Evolutionary conservation across 805 yeast species (phyloP).

Genomic region (Kregervanrija pseudodelftensis): DNA sequence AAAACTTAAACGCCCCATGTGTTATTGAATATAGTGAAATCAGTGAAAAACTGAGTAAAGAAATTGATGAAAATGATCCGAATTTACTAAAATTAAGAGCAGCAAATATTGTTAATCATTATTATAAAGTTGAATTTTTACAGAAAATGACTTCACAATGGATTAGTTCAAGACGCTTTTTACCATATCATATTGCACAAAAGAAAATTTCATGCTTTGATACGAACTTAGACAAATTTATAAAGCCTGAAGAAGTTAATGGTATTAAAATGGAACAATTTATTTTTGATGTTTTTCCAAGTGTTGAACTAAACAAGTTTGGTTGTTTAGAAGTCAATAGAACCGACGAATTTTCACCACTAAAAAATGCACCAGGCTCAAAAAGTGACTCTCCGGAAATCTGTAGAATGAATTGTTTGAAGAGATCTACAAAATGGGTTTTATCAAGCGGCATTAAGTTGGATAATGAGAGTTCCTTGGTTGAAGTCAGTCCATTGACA

Average conservation of each 20-base stretch:
- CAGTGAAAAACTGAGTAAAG: constrained; percentile 58
- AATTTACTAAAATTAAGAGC: constrained; percentile 68
- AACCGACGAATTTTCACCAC: constrained; percentile 80
- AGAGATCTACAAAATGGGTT: constrained; percentile 71
- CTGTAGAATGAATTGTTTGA: constrained; percentile 57
- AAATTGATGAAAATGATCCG: constrained; percentile 49
- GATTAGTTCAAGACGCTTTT: constrained; percentile 53
- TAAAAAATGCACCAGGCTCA: constrained; percentile 86
- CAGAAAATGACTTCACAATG: constrained; percentile 53
- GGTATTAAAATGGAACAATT: constrained; percentile 96
- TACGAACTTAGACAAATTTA: constrained; percentile 34
- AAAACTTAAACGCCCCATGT: constrained; percentile 55
- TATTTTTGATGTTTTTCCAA: constrained; percentile 91
- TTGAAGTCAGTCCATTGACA: constrained; percentile 72
- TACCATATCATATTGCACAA: constrained; percentile 93
- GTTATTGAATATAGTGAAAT: constrained; percentile 96
- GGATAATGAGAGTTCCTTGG: constrained; percentile 35
- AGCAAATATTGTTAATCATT: constrained; percentile 96
- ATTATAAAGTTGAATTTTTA: constrained; percentile 78
- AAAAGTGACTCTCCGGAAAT: constrained; percentile 79
- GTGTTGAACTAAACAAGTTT: constrained; percentile 60
- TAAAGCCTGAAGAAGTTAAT: constrained; percentile 69
- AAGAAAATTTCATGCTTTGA: constrained; percentile 68
- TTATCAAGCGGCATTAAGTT: constrained; percentile 59
- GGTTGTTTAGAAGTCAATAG: constrained; percentile 92